Conservation (phyloP, 768 basidiomycete genomes). For the Suillus alpinus region DNA sequence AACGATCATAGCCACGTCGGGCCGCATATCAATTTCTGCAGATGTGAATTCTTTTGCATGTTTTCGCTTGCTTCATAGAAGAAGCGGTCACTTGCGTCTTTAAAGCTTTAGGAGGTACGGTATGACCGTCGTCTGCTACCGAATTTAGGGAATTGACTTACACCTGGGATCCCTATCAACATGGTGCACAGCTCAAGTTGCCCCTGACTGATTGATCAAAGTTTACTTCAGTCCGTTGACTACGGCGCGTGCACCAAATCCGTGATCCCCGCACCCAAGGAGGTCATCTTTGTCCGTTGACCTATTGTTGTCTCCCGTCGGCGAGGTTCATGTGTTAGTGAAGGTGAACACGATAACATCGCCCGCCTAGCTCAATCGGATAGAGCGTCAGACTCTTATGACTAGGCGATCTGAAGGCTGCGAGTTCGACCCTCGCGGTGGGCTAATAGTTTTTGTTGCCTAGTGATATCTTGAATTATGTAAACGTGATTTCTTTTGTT, state of each 20-base stretch:
- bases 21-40: background rate
- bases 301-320: background rate
- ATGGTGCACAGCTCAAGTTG: background rate
- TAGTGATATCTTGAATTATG: no score
- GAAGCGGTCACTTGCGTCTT: background rate
- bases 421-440: constrained; percentile 66
- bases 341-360: background rate
- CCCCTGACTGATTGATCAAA: background rate
- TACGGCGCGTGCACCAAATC: background rate
- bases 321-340: background rate
- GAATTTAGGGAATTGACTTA: no score
- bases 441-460: constrained; percentile 37
- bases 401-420: constrained; percentile 55
- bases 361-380: constrained; percentile 69
- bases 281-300: background rate
- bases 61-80: constrained; percentile 1
- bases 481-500: background rate
- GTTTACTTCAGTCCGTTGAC: background rate
- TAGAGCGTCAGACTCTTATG: constrained; percentile 66
- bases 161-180: background rate
- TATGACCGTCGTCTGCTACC: background rate
- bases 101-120: background rate
- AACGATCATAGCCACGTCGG: background rate
- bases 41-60: background rate
- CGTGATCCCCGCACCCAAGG: background rate